Evolutionary conservation across 208 protist genomes (phyloP).

Genomic region (Crithidia fasciculata): DNA sequence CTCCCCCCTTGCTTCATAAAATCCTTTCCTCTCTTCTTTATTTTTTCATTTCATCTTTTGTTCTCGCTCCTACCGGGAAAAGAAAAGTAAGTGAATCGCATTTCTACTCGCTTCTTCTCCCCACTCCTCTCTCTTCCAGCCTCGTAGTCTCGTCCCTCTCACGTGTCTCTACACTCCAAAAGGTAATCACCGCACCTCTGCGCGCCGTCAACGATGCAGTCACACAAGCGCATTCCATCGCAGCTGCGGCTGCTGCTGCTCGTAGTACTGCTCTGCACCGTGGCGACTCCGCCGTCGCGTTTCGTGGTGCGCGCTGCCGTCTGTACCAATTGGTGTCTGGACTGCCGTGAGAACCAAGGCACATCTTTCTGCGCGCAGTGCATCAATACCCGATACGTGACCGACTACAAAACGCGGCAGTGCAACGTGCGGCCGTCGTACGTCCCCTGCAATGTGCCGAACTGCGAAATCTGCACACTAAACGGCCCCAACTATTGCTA

Average conservation of each 20-base stretch:
- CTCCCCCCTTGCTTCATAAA: too few relatives aligned
- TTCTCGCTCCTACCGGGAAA: too few relatives aligned
- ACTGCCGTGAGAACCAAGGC: slow-evolving; percentile 1
- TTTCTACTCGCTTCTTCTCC: too few relatives aligned
- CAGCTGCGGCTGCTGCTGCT: not conserved
- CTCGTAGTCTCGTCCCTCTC: too few relatives aligned
- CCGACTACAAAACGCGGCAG: slow-evolving; percentile 6
- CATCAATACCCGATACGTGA: slow-evolving; percentile 4
- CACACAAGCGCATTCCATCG: not conserved
- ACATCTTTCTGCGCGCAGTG: slow-evolving; percentile 7
- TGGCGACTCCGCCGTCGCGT: not conserved
- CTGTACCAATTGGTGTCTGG: slow-evolving; percentile 5
- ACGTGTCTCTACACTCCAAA: too few relatives aligned
- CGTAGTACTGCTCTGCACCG: not conserved
- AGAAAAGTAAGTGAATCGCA: too few relatives aligned
- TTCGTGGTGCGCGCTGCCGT: not conserved
- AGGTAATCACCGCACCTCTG: not conserved
- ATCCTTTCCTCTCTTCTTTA: too few relatives aligned
- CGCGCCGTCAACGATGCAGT: not conserved
- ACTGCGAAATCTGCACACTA: not conserved
- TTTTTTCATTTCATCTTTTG: too few relatives aligned
- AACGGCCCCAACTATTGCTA: slow-evolving; percentile 11
- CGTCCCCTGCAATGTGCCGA: not conserved
- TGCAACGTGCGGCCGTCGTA: slow-evolving; percentile 7
- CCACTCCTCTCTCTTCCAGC: too few relatives aligned